These are phyloP conservation scores for Geranium brycei DNA, from an alignment of 345 rosid species.

Conservation along the genomic window DNA sequence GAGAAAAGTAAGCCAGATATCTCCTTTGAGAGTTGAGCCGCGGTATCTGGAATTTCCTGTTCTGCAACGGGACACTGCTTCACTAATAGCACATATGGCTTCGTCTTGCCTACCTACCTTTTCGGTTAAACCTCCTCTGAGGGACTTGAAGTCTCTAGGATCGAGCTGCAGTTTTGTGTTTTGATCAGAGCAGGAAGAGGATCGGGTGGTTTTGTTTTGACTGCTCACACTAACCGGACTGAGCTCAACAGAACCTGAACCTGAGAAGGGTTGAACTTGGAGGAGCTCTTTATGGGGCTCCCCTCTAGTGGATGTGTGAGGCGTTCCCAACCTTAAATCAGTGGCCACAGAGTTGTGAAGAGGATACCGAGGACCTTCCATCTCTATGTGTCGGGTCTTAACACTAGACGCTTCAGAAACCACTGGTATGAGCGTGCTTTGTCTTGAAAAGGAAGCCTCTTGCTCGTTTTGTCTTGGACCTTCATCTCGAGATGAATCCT, in stretches of 20 bases:
- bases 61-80: conserved; percentile 36
- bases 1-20: conserved; percentile 53
- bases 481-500: conserved; percentile 12
- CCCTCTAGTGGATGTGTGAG: conserved; percentile 25
- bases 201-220: conserved; percentile 13
- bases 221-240: conserved; percentile 18
- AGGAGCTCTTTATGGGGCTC: conserved; percentile 19
- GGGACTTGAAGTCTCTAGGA: conserved; percentile 32
- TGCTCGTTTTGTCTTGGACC: conserved; percentile 11
- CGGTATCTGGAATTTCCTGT: conserved; percentile 18
- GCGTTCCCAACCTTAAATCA: conserved; percentile 44
- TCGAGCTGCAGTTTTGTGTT: not conserved
- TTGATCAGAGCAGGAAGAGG: conserved; percentile 13
- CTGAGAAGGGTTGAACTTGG: conserved; percentile 6
- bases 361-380: conserved; percentile 1
- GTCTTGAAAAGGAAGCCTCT: conserved; percentile 3
- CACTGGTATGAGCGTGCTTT: conserved; percentile 1
- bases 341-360: conserved; percentile 34
- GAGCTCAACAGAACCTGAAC: conserved; percentile 15
- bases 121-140: conserved; percentile 30
- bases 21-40: conserved; percentile 20
- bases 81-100: conserved; percentile 35
- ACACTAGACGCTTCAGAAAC: conserved; percentile 14
- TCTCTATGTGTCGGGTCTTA: conserved; percentile 15
- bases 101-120: conserved; percentile 53